Evolutionary conservation across 768 basidiomycete genomes (phyloP).

Genomic region (Phanerochaete sordida): DNA sequence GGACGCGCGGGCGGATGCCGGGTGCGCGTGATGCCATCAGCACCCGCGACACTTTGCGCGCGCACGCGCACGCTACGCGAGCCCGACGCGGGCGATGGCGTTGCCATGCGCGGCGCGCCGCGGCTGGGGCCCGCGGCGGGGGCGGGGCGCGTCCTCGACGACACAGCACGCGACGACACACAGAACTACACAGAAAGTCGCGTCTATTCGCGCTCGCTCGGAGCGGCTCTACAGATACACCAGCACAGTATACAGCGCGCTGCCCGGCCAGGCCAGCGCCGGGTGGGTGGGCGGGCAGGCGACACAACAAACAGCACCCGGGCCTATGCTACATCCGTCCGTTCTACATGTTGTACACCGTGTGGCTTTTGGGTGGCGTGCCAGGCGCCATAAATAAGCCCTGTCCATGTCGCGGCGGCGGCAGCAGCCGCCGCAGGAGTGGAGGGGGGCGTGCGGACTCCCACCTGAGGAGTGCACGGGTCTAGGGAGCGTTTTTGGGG

Average conservation of each 20-base stretch:
- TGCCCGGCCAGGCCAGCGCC: conserved; percentile 8
- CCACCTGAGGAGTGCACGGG: conserved; percentile 5
- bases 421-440: not conserved
- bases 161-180: too few relatives aligned
- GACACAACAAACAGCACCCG: conserved; percentile 1
- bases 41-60: too few relatives aligned
- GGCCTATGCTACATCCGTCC: conserved; percentile 6
- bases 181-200: not conserved
- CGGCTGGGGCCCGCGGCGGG: not conserved
- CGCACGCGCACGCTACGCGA: too few relatives aligned
- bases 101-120: not conserved
- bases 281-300: conserved; percentile 4
- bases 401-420: not conserved
- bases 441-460: conserved; percentile 1
- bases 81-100: not conserved
- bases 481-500: not conserved
- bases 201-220: not conserved
- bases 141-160: too few relatives aligned
- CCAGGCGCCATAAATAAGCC: conserved; percentile 10
- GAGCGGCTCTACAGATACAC: not conserved
- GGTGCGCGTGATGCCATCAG: conserved; percentile 1
- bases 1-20: not conserved
- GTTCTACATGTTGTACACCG: conserved; percentile 4
- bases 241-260: not conserved
- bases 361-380: not conserved